Percentiles rank a stretch among this genome's conserved stretches.
Conservation (phyloP, 2,329 filamentous ascomycete species). For the Thelonectria discophora region DNA sequence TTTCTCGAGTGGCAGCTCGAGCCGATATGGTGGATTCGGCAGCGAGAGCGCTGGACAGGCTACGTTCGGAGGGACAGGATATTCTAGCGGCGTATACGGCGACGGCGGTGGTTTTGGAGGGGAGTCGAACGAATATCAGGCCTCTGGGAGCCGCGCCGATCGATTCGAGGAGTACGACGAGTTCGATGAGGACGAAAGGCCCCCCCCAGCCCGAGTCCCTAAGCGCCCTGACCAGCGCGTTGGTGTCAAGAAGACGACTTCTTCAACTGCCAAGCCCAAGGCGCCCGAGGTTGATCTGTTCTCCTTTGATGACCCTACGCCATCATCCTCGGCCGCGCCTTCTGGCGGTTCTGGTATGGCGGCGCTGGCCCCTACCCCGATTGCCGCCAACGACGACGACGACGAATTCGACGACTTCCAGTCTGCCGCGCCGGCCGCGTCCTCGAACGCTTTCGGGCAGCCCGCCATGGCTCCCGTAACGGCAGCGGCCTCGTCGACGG, state of each 20-base stretch:
- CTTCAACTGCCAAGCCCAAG: conserved; percentile 80
- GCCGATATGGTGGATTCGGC: conserved; percentile 89
- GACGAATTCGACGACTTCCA: conserved; percentile 99
- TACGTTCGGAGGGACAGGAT: conserved; percentile 69
- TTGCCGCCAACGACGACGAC: conserved; percentile 69
- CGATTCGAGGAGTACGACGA: conserved; percentile 98
- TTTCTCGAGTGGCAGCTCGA: conserved; percentile 57
- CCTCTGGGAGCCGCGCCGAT: conserved; percentile 68
- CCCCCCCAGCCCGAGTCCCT: conserved; percentile 55
- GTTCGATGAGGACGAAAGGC: conserved; percentile 77
- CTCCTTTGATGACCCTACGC: conserved; percentile 82
- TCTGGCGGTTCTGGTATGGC: conserved; percentile 59
- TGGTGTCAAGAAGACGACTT: conserved; percentile 56
- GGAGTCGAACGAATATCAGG: conserved; percentile 75
- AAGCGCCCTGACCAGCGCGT: conserved; percentile 46
- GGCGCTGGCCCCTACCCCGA: conserved; percentile 48
- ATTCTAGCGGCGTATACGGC: conserved; percentile 83
- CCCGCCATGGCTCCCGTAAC: conserved; percentile 58
- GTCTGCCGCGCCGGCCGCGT: conserved; percentile 71
- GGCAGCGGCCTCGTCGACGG: conserved; percentile 62
- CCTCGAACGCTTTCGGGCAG: conserved; percentile 48
- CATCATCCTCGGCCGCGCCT: conserved; percentile 55
- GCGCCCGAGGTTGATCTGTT: conserved; percentile 93
- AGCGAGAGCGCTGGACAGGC: conserved; percentile 71
- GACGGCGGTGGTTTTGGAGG: conserved; percentile 95